Evolutionary conservation across 2,329 filamentous ascomycete genomes (phyloP).

Genomic region (Beauveria pseudobassiana): DNA sequence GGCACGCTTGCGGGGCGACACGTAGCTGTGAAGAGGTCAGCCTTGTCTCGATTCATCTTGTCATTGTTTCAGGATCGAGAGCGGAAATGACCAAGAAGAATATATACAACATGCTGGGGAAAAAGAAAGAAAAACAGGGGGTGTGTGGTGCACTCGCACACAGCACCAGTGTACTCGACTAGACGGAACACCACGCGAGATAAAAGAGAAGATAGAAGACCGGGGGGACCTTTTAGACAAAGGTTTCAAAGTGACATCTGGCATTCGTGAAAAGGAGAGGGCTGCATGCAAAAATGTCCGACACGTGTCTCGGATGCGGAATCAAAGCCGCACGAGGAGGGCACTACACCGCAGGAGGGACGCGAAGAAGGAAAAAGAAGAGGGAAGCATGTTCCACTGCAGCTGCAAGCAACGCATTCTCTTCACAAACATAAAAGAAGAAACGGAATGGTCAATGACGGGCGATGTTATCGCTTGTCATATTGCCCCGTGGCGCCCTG

Average conservation of each 20-base stretch:
- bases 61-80: neutral
- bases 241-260: too few species aligned
- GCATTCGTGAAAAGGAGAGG: too few species aligned
- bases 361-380: neutral
- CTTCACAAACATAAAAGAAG: neutral
- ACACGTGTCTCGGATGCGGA: too few species aligned
- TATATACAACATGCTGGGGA: neutral
- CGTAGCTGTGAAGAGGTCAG: slow-evolving; percentile 49
- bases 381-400: neutral
- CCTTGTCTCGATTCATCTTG: neutral
- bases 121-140: neutral
- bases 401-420: neutral
- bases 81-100: neutral
- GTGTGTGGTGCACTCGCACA: too few species aligned
- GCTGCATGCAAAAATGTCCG: too few species aligned
- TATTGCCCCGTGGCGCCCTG: neutral
- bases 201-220: too few species aligned
- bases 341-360: too few species aligned
- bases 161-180: too few species aligned
- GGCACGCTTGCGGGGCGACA: slow-evolving; percentile 77
- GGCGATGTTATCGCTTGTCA: neutral
- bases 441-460: neutral
- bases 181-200: too few species aligned
- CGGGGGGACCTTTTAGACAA: too few species aligned
- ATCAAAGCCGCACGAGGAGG: too few species aligned